Evolutionary conservation across 2,329 filamentous ascomycete species (phyloP), one percentile per base, ranked within the genome.

Genomic region (Diaporthe ilicicola): DNA sequence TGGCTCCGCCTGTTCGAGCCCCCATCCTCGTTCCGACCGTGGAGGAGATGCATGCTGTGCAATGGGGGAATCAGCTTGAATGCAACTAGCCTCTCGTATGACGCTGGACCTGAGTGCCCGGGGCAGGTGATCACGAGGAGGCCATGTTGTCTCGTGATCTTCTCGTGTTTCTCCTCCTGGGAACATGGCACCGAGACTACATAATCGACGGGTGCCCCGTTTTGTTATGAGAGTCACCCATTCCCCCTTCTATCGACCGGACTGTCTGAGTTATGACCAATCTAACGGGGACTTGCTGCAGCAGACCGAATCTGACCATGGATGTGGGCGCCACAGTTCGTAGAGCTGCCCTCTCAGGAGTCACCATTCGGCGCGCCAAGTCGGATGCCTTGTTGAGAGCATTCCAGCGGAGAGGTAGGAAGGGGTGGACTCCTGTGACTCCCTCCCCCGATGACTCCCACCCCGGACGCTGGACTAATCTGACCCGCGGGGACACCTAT

Each of bases 281-380:
- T 44, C 29, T 51, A 12, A 50, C 29, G 42, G 50, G 44, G 53
- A 68, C 34, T n/a, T 29, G 34, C 42, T 50, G 53, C 66, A 59
- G 50, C 53, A 68, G 39, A 56, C 68, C 56, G 67, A 34, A 66
- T 67, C 24, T 66, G 46, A 42, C 29, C 62, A 72, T 71, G 53
- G 50, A 56, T 59, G n/a, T 39, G 44, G 53, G 48, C 72, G 72
- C 72, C 72, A 73, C 72, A 69, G 55, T 54, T 72, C 72, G 72
- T 73, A 73, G 72, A 73, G 54, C 72, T 62, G 70, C 32, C 71
- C 72, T 73, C 69, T 73, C 56, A 72, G 54, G 61, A 32, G 51
- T 42, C 62, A 53, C 62, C 22, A 56, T 56, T 37, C 50, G 39
- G 59, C 51, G 42, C 46, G 71, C 71, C 71, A 72, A 72, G 71